Percentiles rank a stretch among this genome's conserved stretches.
Conservation (phyloP, 1,284 basidiomycete genomes). For the Ustilago sp. region DNA sequence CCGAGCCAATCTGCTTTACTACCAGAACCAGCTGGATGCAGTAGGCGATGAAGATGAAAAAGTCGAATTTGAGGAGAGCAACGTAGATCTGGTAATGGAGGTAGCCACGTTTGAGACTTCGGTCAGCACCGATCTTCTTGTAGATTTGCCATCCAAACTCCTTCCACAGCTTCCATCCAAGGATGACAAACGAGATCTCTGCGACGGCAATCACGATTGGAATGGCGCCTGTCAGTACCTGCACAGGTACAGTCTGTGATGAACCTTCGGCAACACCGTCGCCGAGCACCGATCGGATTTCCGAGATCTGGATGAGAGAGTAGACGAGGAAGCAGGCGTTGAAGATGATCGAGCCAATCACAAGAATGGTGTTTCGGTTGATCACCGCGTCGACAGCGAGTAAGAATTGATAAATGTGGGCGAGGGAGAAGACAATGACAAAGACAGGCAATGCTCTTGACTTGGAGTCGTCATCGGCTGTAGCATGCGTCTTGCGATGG, state of each 20-base stretch:
- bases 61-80: constrained; percentile 62
- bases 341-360: constrained; percentile 59
- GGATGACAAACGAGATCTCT: constrained; percentile 47
- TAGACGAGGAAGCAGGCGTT: constrained; percentile 61
- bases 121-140: constrained; percentile 61
- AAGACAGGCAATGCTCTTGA: constrained; percentile 56
- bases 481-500: constrained; percentile 39
- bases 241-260: constrained; percentile 59
- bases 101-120: constrained; percentile 53
- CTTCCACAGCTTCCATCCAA: constrained; percentile 57
- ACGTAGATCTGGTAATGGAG: constrained; percentile 63
- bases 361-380: constrained; percentile 61
- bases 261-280: constrained; percentile 56
- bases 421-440: constrained; percentile 60
- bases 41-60: constrained; percentile 63
- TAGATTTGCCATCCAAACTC: constrained; percentile 66
- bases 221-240: constrained; percentile 59
- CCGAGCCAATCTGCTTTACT: constrained; percentile 53
- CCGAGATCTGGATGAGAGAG: constrained; percentile 60
- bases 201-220: constrained; percentile 58
- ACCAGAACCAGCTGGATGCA: constrained; percentile 63
- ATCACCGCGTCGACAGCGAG: constrained; percentile 58
- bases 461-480: constrained; percentile 42
- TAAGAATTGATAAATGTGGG: constrained; percentile 59
- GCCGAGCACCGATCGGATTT: constrained; percentile 60